phyloP scores from a whole-genome alignment of 2,329 filamentous ascomycete species.

The Lasiodiplodia sp. region DNA sequence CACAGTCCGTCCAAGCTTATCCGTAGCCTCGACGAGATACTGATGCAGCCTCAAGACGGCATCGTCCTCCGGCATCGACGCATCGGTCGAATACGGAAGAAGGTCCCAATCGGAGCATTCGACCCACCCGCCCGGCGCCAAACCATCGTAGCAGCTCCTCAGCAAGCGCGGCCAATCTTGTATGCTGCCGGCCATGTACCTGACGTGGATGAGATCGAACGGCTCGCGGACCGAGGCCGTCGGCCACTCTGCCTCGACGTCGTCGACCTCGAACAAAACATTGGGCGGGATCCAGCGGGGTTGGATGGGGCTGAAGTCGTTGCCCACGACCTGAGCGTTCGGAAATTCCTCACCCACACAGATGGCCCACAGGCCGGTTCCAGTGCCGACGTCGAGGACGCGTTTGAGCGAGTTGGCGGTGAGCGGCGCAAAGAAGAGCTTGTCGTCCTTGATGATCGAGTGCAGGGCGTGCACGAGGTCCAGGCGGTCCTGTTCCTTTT shows the following conservation, averaged over 20 bases:
- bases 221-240: not conserved
- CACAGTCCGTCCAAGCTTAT: constrained; percentile 44
- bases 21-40: constrained; percentile 1
- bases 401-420: constrained; percentile 27
- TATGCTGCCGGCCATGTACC: constrained; percentile 42
- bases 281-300: constrained; percentile 64
- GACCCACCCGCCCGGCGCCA: constrained; percentile 32
- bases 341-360: constrained; percentile 40
- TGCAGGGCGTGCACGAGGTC: constrained; percentile 26
- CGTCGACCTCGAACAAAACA: constrained; percentile 53
- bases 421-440: constrained; percentile 35
- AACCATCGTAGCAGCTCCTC: not conserved
- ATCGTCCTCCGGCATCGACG: constrained; percentile 30
- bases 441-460: constrained; percentile 11
- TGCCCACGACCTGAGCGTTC: constrained; percentile 42
- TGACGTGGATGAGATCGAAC: constrained; percentile 43
- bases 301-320: constrained; percentile 59
- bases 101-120: constrained; percentile 36
- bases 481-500: constrained; percentile 29
- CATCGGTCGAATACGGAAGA: constrained; percentile 35
- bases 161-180: constrained; percentile 42
- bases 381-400: constrained; percentile 39
- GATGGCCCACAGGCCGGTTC: constrained; percentile 42
- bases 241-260: constrained; percentile 47
- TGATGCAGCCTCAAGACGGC: constrained; percentile 19